Evolutionary conservation across 169 alveolate species (phyloP).

Genomic region (Perkinsus marinus): DNA sequence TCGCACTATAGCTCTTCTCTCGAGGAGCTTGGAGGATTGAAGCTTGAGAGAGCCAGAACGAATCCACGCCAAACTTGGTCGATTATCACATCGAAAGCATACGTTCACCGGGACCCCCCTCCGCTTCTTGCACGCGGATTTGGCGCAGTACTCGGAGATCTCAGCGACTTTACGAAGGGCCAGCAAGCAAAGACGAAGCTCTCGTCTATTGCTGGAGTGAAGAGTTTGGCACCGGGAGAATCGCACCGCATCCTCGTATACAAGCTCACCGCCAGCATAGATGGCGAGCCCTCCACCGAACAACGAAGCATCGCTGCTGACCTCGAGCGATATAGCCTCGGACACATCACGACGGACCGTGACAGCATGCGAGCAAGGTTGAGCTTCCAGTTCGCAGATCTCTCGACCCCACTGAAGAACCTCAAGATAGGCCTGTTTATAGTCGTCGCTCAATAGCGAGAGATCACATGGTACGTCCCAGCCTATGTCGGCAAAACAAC

Average conservation of each 20-base stretch:
- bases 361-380: neutral
- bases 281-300: neutral
- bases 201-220: neutral
- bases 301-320: neutral
- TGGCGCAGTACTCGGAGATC: neutral
- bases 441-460: neutral
- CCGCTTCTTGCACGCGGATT: neutral
- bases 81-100: neutral
- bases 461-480: neutral
- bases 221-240: neutral
- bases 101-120: neutral
- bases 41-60: neutral
- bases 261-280: neutral
- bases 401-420: neutral
- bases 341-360: neutral
- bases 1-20: neutral
- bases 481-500: neutral
- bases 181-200: neutral
- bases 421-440: neutral
- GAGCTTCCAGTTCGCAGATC: neutral
- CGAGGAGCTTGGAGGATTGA: neutral
- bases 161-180: neutral
- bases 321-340: neutral
- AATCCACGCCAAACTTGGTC: neutral
- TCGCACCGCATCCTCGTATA: neutral